Base-by-base conservation (phyloP, 345 rosid species). In the Euphorbia peplus region DNA sequence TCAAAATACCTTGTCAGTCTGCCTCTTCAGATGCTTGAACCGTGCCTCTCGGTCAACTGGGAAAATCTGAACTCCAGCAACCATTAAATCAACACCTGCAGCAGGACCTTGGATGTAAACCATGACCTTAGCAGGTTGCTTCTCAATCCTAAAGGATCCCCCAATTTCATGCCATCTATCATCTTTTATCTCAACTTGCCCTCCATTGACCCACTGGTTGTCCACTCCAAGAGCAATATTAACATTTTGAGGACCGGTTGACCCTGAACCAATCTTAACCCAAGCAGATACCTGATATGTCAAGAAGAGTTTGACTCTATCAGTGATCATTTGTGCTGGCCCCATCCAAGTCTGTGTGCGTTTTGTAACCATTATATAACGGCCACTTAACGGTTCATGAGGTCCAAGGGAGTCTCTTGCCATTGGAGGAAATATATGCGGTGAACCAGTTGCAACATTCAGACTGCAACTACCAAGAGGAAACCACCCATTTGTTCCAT, bases 311-410 rank as follows among this genome's bases (percentile, higher is more conserved):
- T 85, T 81, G 66, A 91, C 73, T 79, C 83, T 91, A 32, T 88
- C 95, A 1, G 96, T 86, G 76, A 93, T 93, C 62, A 82, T 71
- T 83, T 93, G 98, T 54, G 96, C 97, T 55, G 98, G 98, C 53
- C 98, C 98, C 97, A 93, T 93, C 98, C 97, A 93, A 58, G 79
- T 91, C 66, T 89, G 92, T 10, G 97, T 84, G 39, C 98, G 86
- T 72, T 84, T 90, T 52, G 92, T 84, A 50, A 77, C 90, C 0
- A 81, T 86, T 67, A 93, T 89, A 76, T 76, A 87, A 44, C 76
- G 90, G 32, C 98, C 97, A 46, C 96, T 88, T 55, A 91, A 75
- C 61, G 93, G 88, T 55, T 50, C 87, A 63, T 87, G 79, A 63
- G 78, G 70, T 66, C 87, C 92, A 54, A 91, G 89, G 61, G 96